Evolutionary conservation across 768 basidiomycete genomes (phyloP).

Genomic region (Mycena epipterygia): DNA sequence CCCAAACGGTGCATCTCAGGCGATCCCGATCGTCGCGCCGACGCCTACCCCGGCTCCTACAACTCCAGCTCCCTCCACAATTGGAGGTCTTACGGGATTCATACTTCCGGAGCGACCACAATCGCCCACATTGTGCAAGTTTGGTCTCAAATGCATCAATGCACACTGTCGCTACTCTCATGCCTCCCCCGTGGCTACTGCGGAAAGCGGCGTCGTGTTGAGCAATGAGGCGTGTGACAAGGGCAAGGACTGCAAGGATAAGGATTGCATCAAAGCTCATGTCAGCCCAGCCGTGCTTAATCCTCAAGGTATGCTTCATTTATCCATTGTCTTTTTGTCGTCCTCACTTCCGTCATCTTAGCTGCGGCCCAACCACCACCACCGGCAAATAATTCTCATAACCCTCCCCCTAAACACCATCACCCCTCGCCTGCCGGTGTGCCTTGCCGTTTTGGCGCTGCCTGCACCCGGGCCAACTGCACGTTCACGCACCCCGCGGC

Average conservation of each 20-base stretch:
- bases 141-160: constrained; percentile 91
- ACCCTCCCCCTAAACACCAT: constrained; percentile 42
- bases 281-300: constrained; percentile 88
- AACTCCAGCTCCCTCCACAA: constrained; percentile 39
- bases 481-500: constrained; percentile 73
- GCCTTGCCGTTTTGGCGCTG: constrained; percentile 77
- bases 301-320: constrained; percentile 65
- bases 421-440: constrained; percentile 38
- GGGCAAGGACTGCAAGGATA: constrained; percentile 90
- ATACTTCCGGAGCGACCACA: constrained; percentile 83
- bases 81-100: constrained; percentile 60
- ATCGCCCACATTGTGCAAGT: constrained; percentile 95
- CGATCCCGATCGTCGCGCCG: constrained; percentile 48
- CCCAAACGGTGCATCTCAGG: constrained; percentile 36
- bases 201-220: constrained; percentile 94
- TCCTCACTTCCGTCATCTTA: constrained; percentile 33
- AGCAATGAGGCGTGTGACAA: constrained; percentile 95
- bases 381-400: constrained; percentile 45
- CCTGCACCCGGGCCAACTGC: constrained; percentile 79
- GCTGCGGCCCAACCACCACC: constrained; percentile 56
- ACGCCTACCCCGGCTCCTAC: constrained; percentile 39
- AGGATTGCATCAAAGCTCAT: constrained; percentile 93
- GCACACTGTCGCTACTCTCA: constrained; percentile 92
- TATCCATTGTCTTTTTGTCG: constrained; percentile 16
- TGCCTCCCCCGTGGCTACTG: constrained; percentile 96